phyloP scores from a whole-genome alignment of 2,329 filamentous ascomycete species.

The Pseudogymnoascus sp. region DNA sequence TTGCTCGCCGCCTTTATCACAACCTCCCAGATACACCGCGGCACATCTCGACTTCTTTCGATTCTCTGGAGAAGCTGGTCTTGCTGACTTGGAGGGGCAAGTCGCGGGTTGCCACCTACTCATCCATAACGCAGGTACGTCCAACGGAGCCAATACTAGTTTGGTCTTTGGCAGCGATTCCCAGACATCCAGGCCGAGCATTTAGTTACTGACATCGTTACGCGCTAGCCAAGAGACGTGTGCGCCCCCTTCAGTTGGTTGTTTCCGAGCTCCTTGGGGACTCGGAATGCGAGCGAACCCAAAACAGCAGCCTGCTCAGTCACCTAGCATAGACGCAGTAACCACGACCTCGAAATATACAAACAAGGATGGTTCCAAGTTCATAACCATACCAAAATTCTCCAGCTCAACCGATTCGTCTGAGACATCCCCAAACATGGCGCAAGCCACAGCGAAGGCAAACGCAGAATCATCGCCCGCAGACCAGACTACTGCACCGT shows the following conservation, averaged over 20 bases:
- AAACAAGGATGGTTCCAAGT: constrained; percentile 62
- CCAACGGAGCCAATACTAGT: background rate
- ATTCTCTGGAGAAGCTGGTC: constrained; percentile 5
- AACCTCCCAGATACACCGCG: background rate
- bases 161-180: background rate
- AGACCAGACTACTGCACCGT: constrained; percentile 32
- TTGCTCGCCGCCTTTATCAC: background rate
- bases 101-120: constrained; percentile 6
- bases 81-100: constrained; percentile 6
- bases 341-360: constrained; percentile 51
- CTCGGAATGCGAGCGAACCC: constrained; percentile 44
- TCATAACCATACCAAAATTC: constrained; percentile 56
- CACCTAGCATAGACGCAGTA: constrained; percentile 42
- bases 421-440: constrained; percentile 43
- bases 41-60: background rate
- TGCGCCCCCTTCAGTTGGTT: background rate
- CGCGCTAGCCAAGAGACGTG: constrained; percentile 1
- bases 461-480: constrained; percentile 23
- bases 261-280: constrained; percentile 4
- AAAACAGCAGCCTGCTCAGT: constrained; percentile 40
- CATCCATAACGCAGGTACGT: constrained; percentile 4
- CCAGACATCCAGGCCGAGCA: background rate
- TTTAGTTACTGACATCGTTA: background rate
- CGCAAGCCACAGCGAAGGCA: constrained; percentile 24
- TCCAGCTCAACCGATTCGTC: constrained; percentile 41